Evolutionary conservation across 257 asterid species (phyloP).

Genomic region (Solanum tacnaense): DNA sequence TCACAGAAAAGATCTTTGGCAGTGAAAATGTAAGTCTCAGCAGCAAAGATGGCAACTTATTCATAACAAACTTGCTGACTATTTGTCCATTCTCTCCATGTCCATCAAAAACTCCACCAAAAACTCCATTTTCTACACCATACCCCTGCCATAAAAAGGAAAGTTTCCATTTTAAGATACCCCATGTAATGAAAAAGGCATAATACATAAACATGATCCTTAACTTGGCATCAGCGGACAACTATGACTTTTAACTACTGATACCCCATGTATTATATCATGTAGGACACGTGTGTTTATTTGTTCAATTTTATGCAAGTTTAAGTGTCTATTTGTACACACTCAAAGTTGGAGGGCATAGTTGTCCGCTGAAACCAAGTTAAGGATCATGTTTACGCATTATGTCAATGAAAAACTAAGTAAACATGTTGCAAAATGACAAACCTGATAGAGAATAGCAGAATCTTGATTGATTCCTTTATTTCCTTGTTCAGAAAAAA

Average conservation of each 20-base stretch:
- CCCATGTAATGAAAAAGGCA: neutral
- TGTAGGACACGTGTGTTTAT: neutral
- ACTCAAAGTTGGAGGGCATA: neutral
- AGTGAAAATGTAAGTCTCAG: slow-evolving; percentile 34
- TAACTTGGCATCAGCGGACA: neutral
- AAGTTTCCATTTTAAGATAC: neutral
- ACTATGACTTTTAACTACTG: neutral
- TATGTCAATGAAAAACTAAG: neutral
- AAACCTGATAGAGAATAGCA: slow-evolving; percentile 63
- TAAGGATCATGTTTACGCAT: neutral
- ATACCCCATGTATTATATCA: too few species aligned
- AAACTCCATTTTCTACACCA: slow-evolving; percentile 48
- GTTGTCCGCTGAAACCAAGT: neutral
- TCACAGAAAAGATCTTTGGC: slow-evolving; percentile 12
- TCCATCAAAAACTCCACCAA: slow-evolving; percentile 79
- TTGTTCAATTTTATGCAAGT: neutral
- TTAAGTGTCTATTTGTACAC: neutral
- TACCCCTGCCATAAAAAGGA: slow-evolving; percentile 38
- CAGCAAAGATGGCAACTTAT: slow-evolving; percentile 52
- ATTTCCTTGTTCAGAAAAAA: slow-evolving; percentile 46
- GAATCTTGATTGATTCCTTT: slow-evolving; percentile 73
- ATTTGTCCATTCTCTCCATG: slow-evolving; percentile 71
- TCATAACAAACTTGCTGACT: slow-evolving; percentile 55
- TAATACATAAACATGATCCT: neutral
- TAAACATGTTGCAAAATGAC: neutral